A percentile compares a stretch with the other conserved stretches of the same genome.
Conservation (phyloP, 805 yeast species). For the Osmozyma mogii region DNA sequence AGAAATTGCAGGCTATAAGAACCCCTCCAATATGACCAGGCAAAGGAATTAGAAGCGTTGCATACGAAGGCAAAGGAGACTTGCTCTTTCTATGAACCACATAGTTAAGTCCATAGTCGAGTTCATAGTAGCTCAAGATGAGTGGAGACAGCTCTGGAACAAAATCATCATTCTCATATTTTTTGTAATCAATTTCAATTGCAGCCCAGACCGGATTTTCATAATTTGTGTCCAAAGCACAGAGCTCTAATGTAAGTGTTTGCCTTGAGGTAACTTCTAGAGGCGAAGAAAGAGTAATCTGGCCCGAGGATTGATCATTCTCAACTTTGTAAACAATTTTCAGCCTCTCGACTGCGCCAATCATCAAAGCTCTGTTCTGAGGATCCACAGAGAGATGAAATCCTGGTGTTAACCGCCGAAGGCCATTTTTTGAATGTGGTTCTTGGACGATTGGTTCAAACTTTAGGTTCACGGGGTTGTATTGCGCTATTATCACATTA, state of each 20-base stretch:
- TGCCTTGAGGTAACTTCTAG: slow-evolving; percentile 53
- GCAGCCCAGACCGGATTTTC: slow-evolving; percentile 84
- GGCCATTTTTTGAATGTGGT: slow-evolving; percentile 66
- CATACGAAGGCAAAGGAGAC: slow-evolving; percentile 17
- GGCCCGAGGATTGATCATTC: slow-evolving; percentile 32
- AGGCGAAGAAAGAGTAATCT: slow-evolving; percentile 58
- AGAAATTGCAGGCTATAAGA: slow-evolving; percentile 52
- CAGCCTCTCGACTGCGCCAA: slow-evolving; percentile 66
- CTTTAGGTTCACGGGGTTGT: slow-evolving; percentile 25
- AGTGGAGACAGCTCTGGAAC: slow-evolving; percentile 10
- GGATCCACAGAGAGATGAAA: slow-evolving; percentile 65
- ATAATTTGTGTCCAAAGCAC: slow-evolving; percentile 65
- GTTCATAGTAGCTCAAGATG: slow-evolving; percentile 59
- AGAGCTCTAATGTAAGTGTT: slow-evolving; percentile 42
- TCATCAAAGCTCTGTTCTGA: slow-evolving; percentile 57
- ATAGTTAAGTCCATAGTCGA: slow-evolving; percentile 81
- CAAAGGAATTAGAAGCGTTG: slow-evolving; percentile 53
- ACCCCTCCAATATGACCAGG: slow-evolving; percentile 73
- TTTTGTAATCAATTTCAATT: slow-evolving; percentile 54
- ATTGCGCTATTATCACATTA: slow-evolving; percentile 46
- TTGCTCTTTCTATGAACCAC: slow-evolving; percentile 39
- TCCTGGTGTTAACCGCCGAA: slow-evolving; percentile 72
- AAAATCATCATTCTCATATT: slow-evolving; percentile 16
- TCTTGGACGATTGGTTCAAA: slow-evolving; percentile 50
- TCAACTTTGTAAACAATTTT: slow-evolving; percentile 64